These are phyloP conservation scores for Quercus tomentella DNA, from an alignment of 331 rosid species.

Conservation along the genomic window DNA sequence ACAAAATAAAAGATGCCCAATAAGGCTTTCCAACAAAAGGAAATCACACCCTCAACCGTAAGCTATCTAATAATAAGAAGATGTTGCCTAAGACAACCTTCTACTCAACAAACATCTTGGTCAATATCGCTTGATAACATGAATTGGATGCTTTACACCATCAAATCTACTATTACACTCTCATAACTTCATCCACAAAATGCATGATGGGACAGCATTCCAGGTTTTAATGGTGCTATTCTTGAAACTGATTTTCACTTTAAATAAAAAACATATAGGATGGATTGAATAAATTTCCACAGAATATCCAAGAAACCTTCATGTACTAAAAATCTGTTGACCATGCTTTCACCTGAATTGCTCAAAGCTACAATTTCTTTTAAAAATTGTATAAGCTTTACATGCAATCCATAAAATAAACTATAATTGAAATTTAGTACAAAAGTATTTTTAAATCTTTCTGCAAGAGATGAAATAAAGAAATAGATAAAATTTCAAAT, in stretches of 20 bases:
- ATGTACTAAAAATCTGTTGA: conserved; percentile 11
- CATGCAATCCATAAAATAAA: background rate
- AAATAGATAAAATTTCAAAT: conserved; percentile 12
- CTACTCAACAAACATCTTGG: too few relatives aligned
- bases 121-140: too few relatives aligned
- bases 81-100: too few relatives aligned
- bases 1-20: too few relatives aligned
- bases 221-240: background rate
- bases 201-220: background rate
- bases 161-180: too few relatives aligned
- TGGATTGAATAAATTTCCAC: background rate
- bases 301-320: background rate
- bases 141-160: too few relatives aligned
- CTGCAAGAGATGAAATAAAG: background rate
- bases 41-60: too few relatives aligned
- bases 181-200: too few relatives aligned
- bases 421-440: background rate
- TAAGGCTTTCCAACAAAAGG: too few relatives aligned
- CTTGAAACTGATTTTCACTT: background rate
- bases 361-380: background rate
- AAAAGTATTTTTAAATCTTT: background rate
- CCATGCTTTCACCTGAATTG: background rate
- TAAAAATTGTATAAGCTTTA: background rate
- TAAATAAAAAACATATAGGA: background rate
- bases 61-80: too few relatives aligned